Conservation (phyloP, 768 basidiomycete genomes). For the Amanita polypyramis region DNA sequence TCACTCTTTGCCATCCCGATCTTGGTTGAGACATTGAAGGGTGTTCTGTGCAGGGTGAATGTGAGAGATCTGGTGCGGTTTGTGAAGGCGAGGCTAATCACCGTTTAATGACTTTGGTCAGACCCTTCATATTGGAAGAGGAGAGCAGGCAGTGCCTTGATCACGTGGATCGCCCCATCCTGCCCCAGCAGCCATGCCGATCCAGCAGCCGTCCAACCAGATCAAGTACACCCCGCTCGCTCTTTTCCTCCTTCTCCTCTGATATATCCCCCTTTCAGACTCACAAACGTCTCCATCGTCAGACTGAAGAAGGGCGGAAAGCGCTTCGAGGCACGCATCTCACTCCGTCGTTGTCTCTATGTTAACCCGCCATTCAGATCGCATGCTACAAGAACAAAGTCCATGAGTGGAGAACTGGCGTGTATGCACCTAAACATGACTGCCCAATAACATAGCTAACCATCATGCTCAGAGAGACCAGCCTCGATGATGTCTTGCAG, state of each 20-base stretch:
- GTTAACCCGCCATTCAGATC: constrained; percentile 36
- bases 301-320: constrained; percentile 95
- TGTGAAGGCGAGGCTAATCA: constrained; percentile 19
- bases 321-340: constrained; percentile 71
- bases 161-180: too few relatives aligned
- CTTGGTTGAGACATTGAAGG: constrained; percentile 79
- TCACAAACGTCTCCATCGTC: constrained; percentile 96
- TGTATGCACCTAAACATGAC: constrained; percentile 38
- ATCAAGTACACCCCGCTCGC: constrained; percentile 49
- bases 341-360: background rate
- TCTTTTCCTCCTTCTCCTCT: background rate
- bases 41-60: constrained; percentile 51
- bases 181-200: constrained; percentile 31
- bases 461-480: constrained; percentile 56
- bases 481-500: constrained; percentile 91
- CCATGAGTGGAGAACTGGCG: constrained; percentile 88
- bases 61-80: constrained; percentile 1
- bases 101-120: constrained; percentile 72
- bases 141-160: constrained; percentile 1
- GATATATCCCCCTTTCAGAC: constrained; percentile 35
- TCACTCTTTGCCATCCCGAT: constrained; percentile 91
- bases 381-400: constrained; percentile 99
- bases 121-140: constrained; percentile 61
- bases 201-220: constrained; percentile 83
- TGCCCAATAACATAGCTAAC: background rate